These are phyloP conservation scores for Entomortierella parvispora DNA, from an alignment of 192 early-diverging fungal genomes.

Conservation along the genomic window DNA sequence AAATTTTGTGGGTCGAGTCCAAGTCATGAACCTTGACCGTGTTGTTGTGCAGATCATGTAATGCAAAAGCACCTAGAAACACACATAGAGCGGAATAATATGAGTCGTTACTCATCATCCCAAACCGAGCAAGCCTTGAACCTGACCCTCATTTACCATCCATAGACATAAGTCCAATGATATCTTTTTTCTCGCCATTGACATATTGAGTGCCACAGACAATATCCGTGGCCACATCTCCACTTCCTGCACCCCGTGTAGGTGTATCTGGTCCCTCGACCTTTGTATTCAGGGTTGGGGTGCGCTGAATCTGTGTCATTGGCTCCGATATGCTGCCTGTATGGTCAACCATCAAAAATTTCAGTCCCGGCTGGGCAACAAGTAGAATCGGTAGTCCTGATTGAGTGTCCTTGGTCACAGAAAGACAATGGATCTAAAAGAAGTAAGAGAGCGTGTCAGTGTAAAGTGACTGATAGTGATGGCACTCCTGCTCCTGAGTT, in stretches of 20 bases:
- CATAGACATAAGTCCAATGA: constrained; percentile 65
- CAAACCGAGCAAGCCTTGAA: too few species aligned
- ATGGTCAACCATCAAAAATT: constrained; percentile 47
- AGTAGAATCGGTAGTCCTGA: constrained; percentile 57
- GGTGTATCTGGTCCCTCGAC: constrained; percentile 25
- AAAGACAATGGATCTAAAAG: constrained; percentile 61
- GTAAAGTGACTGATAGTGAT: not conserved
- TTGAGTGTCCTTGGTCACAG: constrained; percentile 52
- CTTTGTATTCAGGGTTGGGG: not conserved
- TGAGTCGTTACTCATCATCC: too few species aligned
- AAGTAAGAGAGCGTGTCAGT: not conserved
- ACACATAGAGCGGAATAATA: not conserved
- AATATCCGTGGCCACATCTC: constrained; percentile 58
- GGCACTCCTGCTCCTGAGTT: too few species aligned
- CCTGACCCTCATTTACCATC: too few species aligned
- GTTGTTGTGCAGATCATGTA: constrained; percentile 59
- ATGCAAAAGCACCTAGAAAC: constrained; percentile 55
- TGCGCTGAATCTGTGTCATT: constrained; percentile 32
- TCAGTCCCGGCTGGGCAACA: constrained; percentile 63
- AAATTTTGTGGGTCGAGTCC: constrained; percentile 65
- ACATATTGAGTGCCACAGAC: constrained; percentile 53
- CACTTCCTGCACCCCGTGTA: constrained; percentile 5
- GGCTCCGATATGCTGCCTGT: constrained; percentile 35
- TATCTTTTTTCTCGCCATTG: constrained; percentile 45
- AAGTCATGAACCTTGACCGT: constrained; percentile 58